phyloP scores from a whole-genome alignment of 441 rosid species.

The Gossypium lobatum region DNA sequence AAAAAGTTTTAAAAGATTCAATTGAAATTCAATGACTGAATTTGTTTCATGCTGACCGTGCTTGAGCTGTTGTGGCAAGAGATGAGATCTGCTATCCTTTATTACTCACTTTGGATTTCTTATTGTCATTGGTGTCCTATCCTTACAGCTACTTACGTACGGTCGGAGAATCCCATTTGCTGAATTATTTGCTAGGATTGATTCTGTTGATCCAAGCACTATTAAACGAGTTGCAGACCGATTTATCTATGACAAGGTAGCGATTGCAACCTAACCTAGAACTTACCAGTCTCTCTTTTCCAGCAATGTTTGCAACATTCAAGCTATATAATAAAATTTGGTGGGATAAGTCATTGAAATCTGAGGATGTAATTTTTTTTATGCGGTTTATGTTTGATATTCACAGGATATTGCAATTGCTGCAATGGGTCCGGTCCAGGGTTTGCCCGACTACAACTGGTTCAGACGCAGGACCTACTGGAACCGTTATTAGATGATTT shows the following conservation, averaged over 20 bases:
- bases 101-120: neutral
- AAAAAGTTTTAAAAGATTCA: neutral
- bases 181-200: constrained; percentile 92
- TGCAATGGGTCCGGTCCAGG: constrained; percentile 91
- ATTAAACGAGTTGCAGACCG: constrained; percentile 88
- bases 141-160: constrained; percentile 82
- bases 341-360: neutral
- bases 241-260: constrained; percentile 83
- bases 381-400: neutral
- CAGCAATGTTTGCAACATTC: no score
- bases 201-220: constrained; percentile 86
- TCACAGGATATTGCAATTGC: constrained; percentile 90
- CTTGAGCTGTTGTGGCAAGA: neutral
- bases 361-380: neutral
- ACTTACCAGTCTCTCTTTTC: neutral
- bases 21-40: neutral
- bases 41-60: neutral
- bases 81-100: neutral
- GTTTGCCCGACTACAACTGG: constrained; percentile 91
- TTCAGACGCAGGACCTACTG: constrained; percentile 99
- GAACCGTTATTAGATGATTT: constrained; percentile 64
- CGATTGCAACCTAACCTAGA: neutral
- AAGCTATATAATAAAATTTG: neutral
- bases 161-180: constrained; percentile 95
- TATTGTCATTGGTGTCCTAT: constrained; percentile 3